Percentiles rank a stretch among this genome's conserved stretches.
These are phyloP conservation scores for Yamadazyma sp. DNA, from an alignment of 1,139 yeast species.

Conservation along the genomic window DNA sequence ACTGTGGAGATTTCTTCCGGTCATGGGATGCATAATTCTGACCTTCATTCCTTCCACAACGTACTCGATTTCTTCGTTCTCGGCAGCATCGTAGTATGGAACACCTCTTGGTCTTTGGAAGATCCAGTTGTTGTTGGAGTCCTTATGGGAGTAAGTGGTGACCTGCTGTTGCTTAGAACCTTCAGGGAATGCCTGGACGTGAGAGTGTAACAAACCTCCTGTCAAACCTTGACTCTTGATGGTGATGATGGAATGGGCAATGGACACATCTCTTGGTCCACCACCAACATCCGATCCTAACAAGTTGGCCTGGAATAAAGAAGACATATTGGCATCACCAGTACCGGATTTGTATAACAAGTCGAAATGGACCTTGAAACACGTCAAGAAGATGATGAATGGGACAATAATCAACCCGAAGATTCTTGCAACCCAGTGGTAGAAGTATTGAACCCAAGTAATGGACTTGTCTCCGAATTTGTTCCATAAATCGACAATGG, in stretches of 20 bases:
- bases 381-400: slow-evolving; percentile 55
- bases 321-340: slow-evolving; percentile 96
- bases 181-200: slow-evolving; percentile 87
- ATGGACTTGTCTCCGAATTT: slow-evolving; percentile 60
- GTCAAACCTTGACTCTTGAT: slow-evolving; percentile 88
- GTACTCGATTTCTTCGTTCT: slow-evolving; percentile 54
- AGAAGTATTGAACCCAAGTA: slow-evolving; percentile 47
- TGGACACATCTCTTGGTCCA: slow-evolving; percentile 86
- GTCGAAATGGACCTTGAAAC: slow-evolving; percentile 75
- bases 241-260: slow-evolving; percentile 75
- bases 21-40: slow-evolving; percentile 74
- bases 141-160: slow-evolving; percentile 92
- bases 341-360: slow-evolving; percentile 76
- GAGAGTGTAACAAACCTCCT: slow-evolving; percentile 93
- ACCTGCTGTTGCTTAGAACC: slow-evolving; percentile 97
- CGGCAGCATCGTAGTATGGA: slow-evolving; percentile 52
- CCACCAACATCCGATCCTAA: slow-evolving; percentile 75
- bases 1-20: slow-evolving; percentile 90
- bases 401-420: slow-evolving; percentile 65
- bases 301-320: slow-evolving; percentile 92
- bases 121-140: slow-evolving; percentile 85
- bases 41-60: slow-evolving; percentile 72
- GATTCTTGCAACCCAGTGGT: slow-evolving; percentile 68
- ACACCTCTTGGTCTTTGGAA: slow-evolving; percentile 72
- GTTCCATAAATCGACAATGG: slow-evolving; percentile 71